Evolutionary conservation across 2,329 filamentous ascomycete species (phyloP).

Genomic region (Raffaelea albimanens): DNA sequence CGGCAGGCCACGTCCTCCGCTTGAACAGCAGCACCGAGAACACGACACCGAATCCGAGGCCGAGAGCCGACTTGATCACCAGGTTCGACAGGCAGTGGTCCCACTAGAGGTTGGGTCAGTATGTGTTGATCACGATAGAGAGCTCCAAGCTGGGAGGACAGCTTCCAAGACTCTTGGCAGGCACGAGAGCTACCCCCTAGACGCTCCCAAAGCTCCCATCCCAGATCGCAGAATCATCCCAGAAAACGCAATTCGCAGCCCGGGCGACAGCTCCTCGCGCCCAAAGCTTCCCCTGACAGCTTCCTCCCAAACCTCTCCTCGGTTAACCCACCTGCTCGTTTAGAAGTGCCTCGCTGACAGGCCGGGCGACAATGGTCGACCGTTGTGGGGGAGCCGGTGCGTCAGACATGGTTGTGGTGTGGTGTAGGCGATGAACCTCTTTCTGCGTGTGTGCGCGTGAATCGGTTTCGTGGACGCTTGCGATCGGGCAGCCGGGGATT

Average conservation of each 20-base stretch:
- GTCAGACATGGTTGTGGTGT: slow-evolving; percentile 39
- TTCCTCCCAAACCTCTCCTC: too few relatives aligned
- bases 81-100: slow-evolving; percentile 96
- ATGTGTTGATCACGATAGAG: background rate
- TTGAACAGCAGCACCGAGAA: slow-evolving; percentile 98
- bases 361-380: slow-evolving; percentile 61
- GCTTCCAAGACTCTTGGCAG: background rate
- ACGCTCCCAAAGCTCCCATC: too few relatives aligned
- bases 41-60: slow-evolving; percentile 93
- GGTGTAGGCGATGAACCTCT: too few relatives aligned
- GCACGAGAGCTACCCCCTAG: background rate
- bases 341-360: slow-evolving; percentile 93
- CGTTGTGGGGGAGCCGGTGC: slow-evolving; percentile 43
- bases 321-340: slow-evolving; percentile 80
- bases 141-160: slow-evolving; percentile 2
- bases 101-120: slow-evolving; percentile 54
- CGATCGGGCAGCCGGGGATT: too few relatives aligned
- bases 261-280: too few relatives aligned
- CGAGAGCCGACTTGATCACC: slow-evolving; percentile 91
- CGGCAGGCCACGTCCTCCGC: slow-evolving; percentile 95
- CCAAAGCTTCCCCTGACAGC: too few relatives aligned
- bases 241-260: too few relatives aligned
- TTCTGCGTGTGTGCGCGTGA: too few relatives aligned
- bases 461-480: too few relatives aligned
- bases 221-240: too few relatives aligned